Evolutionary conservation across 768 basidiomycete genomes (phyloP).

Genomic region (Rhizopogon salebrosus): DNA sequence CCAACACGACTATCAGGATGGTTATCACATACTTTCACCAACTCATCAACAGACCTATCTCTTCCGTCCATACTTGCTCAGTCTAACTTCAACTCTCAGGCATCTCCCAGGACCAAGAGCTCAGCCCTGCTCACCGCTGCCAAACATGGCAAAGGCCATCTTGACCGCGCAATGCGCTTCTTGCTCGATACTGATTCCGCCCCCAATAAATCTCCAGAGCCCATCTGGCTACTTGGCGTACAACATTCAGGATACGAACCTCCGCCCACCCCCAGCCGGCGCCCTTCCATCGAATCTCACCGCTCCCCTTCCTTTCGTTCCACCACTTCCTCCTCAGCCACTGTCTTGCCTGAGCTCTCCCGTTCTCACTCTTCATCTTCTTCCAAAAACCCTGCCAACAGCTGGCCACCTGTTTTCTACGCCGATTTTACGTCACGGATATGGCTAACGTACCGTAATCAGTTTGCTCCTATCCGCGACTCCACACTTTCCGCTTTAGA

Average conservation of each 20-base stretch:
- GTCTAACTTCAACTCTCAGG: conserved; percentile 26
- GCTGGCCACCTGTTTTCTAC: conserved; percentile 84
- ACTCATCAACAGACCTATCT: conserved; percentile 68
- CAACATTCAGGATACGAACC: conserved; percentile 72
- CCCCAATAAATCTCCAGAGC: conserved; percentile 75
- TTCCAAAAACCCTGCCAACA: conserved; percentile 25
- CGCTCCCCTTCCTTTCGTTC: conserved; percentile 41
- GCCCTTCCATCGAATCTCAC: conserved; percentile 37
- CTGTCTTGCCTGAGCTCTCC: conserved; percentile 19
- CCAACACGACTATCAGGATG: conserved; percentile 75
- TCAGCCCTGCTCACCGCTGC: conserved; percentile 61
- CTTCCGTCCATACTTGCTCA: conserved; percentile 56
- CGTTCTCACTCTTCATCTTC: conserved; percentile 33
- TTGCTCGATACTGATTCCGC: conserved; percentile 87
- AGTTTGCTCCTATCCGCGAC: conserved; percentile 79
- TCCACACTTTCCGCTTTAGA: conserved; percentile 41
- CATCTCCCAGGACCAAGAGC: conserved; percentile 39
- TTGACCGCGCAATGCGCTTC: conserved; percentile 84
- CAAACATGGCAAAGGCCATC: conserved; percentile 67
- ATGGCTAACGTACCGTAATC: conserved; percentile 90
- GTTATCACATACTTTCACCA: conserved; percentile 73
- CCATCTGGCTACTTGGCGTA: conserved; percentile 89
- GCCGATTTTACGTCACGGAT: conserved; percentile 83
- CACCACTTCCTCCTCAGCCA: conserved; percentile 35
- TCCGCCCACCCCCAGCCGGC: conserved; percentile 28